These are phyloP conservation scores for Pseudocercospora vitis DNA, from an alignment of 2,329 filamentous ascomycete species.

Conservation along the genomic window DNA sequence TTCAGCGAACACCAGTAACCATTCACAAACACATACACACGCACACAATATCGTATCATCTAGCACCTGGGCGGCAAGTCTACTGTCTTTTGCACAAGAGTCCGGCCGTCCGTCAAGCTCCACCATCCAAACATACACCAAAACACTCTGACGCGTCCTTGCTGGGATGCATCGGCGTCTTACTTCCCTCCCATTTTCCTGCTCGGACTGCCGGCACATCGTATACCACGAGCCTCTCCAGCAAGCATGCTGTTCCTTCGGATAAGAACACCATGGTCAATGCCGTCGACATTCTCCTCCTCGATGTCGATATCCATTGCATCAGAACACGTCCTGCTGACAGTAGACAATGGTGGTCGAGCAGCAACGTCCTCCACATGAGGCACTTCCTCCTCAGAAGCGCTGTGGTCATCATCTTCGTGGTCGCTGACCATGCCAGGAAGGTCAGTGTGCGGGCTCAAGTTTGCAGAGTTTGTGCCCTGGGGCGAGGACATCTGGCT, in stretches of 20 bases:
- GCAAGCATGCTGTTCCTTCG: conserved; percentile 36
- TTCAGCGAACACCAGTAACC: conserved; percentile 5
- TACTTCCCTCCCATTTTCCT: conserved; percentile 26
- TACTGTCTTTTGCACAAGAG: no score
- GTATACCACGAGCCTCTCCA: conserved; percentile 26
- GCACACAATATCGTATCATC: conserved; percentile 20
- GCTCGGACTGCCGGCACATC: conserved; percentile 26
- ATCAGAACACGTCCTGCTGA: conserved; percentile 30
- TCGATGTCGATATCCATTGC: conserved; percentile 40
- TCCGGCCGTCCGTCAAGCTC: no score
- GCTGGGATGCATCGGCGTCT: not conserved
- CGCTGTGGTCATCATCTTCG: conserved; percentile 49
- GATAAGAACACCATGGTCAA: conserved; percentile 40
- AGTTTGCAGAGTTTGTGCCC: conserved; percentile 33
- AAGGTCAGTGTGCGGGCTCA: conserved; percentile 51
- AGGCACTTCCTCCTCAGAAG: conserved; percentile 34
- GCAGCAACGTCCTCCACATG: conserved; percentile 31
- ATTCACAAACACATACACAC: conserved; percentile 11
- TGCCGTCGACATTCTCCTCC: conserved; percentile 36
- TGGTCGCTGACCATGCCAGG: conserved; percentile 53
- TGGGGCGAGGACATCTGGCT: conserved; percentile 35
- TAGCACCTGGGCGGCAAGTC: no score
- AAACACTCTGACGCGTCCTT: no score
- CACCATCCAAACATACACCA: no score
- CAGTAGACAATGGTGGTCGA: conserved; percentile 24